Percentiles rank a stretch among this genome's conserved stretches.
These are phyloP conservation scores for Xylaria multiplex DNA, from an alignment of 2,329 filamentous ascomycete species.

Conservation along the genomic window DNA sequence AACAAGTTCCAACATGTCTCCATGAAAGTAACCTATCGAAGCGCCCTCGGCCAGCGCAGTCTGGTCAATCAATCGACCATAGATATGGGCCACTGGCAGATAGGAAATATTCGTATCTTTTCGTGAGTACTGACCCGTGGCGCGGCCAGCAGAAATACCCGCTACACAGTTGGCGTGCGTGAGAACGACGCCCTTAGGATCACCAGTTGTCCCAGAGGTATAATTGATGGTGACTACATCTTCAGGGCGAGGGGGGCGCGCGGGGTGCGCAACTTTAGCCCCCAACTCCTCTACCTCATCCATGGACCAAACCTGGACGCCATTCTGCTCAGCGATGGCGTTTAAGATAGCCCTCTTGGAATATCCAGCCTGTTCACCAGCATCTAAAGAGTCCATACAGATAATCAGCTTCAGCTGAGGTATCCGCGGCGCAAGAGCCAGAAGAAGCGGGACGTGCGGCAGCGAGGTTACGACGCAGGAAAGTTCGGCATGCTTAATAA, in stretches of 20 bases:
- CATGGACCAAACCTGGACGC: slow-evolving; percentile 82
- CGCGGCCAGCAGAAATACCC: slow-evolving; percentile 70
- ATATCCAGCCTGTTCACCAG: slow-evolving; percentile 78
- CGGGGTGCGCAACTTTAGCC: slow-evolving; percentile 72
- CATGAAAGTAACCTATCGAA: slow-evolving; percentile 91
- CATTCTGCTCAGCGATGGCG: slow-evolving; percentile 76
- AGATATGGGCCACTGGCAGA: slow-evolving; percentile 93
- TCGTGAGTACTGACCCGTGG: slow-evolving; percentile 60
- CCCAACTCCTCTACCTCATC: slow-evolving; percentile 84
- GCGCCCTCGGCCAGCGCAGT: slow-evolving; percentile 75
- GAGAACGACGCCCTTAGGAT: slow-evolving; percentile 84
- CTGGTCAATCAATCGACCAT: slow-evolving; percentile 85
- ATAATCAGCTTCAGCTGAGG: slow-evolving; percentile 88
- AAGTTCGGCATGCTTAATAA: slow-evolving; percentile 89
- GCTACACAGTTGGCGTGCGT: slow-evolving; percentile 85
- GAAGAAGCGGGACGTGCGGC: slow-evolving; percentile 80
- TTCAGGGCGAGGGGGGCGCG: slow-evolving; percentile 75
- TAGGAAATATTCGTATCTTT: slow-evolving; percentile 82
- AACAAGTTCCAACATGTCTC: slow-evolving; percentile 84
- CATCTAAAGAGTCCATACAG: slow-evolving; percentile 83
- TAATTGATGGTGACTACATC: slow-evolving; percentile 93
- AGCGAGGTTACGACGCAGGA: slow-evolving; percentile 80
- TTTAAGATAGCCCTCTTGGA: slow-evolving; percentile 84
- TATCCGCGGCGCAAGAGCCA: slow-evolving; percentile 80
- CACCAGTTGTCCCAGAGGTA: slow-evolving; percentile 85